Base-by-base conservation (phyloP, 495 filamentous ascomycete genomes). In the Hamigera avellanea region DNA sequence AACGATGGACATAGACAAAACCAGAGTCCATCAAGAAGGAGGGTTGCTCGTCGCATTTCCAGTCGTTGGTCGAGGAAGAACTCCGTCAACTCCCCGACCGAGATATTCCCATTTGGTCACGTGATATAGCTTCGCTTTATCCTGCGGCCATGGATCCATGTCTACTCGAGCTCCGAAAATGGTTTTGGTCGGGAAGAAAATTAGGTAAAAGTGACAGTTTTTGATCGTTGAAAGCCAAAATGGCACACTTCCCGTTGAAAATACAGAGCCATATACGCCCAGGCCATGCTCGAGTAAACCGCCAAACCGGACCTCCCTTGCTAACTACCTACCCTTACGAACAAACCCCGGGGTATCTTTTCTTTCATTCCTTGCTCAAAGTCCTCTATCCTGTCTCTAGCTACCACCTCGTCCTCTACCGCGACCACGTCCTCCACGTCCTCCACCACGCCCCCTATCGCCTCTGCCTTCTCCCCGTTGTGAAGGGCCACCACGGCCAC, bases 401-500 rank as follows among this genome's bases (percentile, higher is more conserved):
- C 39, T 50, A 30, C 52, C 48, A 44, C 57, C 49, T 31, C 58
- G 44, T 38, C 52, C 52, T 19, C 65, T 50, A 13, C 66, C 67
- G 48, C 75, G 66, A 13, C 71, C 73, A 7, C 70, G 56, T 14
- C 70, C 63, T 40, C 70, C 59, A 43, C 67, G 59, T 33, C 56
- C 52, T n/a, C 64, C 62, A 32, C 70, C 62, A 12, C 69, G 55
- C 15, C 66, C 66, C 25, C 67, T 57, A 14, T 66, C 70, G 16
- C 75, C 69, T 44, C 73, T 55, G 33, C 75, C 67, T 45, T 80
- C 78, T 18, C 79, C 76, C 42, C 85, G 67, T 36, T 75, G 61
- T 35, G 66, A 64, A 38, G 64, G 62, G 14, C 80, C 81, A 30
- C 83, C 83, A 18, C 86, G 75, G 28, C 78, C 78, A 14, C 84